These are phyloP conservation scores for Entomortierella lignicola DNA, from an alignment of 192 early-diverging fungal species.

Conservation along the genomic window DNA sequence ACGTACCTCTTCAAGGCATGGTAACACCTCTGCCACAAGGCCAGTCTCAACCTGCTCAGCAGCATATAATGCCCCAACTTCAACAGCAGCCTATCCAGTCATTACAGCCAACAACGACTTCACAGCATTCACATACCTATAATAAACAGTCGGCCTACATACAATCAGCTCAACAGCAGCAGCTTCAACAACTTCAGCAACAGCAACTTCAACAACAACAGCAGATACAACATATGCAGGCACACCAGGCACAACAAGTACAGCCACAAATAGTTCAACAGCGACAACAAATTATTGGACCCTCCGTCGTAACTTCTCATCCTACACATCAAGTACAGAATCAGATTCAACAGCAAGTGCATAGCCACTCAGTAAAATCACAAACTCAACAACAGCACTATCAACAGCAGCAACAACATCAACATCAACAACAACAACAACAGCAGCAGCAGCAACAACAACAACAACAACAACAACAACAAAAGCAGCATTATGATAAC, in stretches of 20 bases:
- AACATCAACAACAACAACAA: slow-evolving; percentile 20
- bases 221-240: slow-evolving; percentile 8
- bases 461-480: slow-evolving; percentile 18
- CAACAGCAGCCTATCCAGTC: slow-evolving; percentile 22
- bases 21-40: slow-evolving; percentile 8
- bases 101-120: slow-evolving; percentile 13
- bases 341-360: slow-evolving; percentile 26
- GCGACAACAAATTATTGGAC: slow-evolving; percentile 13
- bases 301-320: slow-evolving; percentile 14
- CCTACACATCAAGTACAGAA: slow-evolving; percentile 14
- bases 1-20: slow-evolving; percentile 20
- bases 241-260: slow-evolving; percentile 12
- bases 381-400: slow-evolving; percentile 28
- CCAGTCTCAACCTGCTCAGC: slow-evolving; percentile 25
- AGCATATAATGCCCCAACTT: slow-evolving; percentile 14
- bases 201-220: neutral
- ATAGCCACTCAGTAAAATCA: slow-evolving; percentile 14
- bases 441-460: slow-evolving; percentile 26
- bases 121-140: slow-evolving; percentile 17
- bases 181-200: slow-evolving; percentile 12
- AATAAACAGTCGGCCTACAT: slow-evolving; percentile 14
- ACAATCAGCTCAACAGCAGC: slow-evolving; percentile 9
- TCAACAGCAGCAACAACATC: slow-evolving; percentile 13
- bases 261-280: slow-evolving; percentile 7
- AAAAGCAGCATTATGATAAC: slow-evolving; percentile 17